Percentiles rank a stretch among this genome's conserved stretches.
phyloP scores from a whole-genome alignment of 1,139 yeast species.

The Torulaspora pretoriensis region DNA sequence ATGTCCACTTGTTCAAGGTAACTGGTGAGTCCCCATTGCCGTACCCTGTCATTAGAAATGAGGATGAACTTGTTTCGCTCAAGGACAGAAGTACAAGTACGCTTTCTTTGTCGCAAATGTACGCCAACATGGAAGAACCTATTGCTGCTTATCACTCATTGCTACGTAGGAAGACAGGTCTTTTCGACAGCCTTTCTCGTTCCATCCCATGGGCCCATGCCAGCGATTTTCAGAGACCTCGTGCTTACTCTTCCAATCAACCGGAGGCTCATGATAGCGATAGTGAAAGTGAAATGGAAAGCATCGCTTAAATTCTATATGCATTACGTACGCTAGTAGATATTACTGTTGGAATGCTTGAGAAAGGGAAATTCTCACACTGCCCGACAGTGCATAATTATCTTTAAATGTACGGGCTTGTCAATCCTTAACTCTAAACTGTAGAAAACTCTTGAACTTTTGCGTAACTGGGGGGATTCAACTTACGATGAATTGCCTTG shows the following conservation, averaged over 20 bases:
- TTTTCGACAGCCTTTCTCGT: constrained; percentile 50
- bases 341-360: not conserved
- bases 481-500: constrained; percentile 63
- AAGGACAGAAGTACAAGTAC: constrained; percentile 14
- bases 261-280: constrained; percentile 33
- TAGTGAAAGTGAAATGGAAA: constrained; percentile 38
- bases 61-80: constrained; percentile 12
- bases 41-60: constrained; percentile 42
- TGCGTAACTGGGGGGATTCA: constrained; percentile 96
- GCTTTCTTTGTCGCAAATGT: constrained; percentile 11
- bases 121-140: constrained; percentile 19
- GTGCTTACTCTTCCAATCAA: constrained; percentile 22
- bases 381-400: too few relatives aligned
- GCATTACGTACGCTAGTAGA: constrained; percentile 5
- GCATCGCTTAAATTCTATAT: constrained; percentile 13
- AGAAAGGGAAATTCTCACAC: not conserved
- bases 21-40: constrained; percentile 85
- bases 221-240: constrained; percentile 75
- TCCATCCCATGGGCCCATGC: constrained; percentile 77
- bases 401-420: not conserved
- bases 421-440: constrained; percentile 16
- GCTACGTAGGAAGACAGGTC: constrained; percentile 35
- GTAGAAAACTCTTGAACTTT: constrained; percentile 66
- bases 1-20: constrained; percentile 78
- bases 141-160: constrained; percentile 24